phyloP scores from a whole-genome alignment of 768 basidiomycete genomes.

The Coprinopsis cinerea region DNA sequence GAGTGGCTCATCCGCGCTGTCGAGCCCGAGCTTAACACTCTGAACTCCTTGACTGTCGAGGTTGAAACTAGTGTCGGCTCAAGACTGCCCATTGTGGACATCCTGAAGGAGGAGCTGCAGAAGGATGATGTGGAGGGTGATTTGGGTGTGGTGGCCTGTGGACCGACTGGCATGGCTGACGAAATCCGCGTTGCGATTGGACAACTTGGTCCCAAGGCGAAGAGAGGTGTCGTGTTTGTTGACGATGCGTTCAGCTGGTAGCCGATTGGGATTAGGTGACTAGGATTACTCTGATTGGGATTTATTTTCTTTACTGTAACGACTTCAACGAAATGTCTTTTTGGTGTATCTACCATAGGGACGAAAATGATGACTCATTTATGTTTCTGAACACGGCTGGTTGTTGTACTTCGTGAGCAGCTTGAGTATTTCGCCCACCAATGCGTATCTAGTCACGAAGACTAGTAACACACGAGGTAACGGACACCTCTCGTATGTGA shows the following conservation, averaged over 20 bases:
- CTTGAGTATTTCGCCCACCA: too few species aligned
- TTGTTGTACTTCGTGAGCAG: too few species aligned
- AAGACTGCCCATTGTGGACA: slow-evolving; percentile 5
- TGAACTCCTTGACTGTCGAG: neutral
- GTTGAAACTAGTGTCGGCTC: slow-evolving; percentile 6
- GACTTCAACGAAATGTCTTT: too few species aligned
- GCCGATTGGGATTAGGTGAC: too few species aligned
- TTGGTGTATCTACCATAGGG: too few species aligned
- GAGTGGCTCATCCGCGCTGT: slow-evolving; percentile 5
- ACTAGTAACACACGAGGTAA: too few species aligned
- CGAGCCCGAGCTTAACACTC: slow-evolving; percentile 1
- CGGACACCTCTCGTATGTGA: too few species aligned
- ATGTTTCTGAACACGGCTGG: too few species aligned
- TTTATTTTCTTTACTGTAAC: too few species aligned
- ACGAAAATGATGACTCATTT: too few species aligned
- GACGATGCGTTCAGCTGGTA: slow-evolving; percentile 11
- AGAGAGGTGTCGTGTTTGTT: slow-evolving; percentile 8
- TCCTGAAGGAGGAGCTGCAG: slow-evolving; percentile 4
- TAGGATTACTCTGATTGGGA: too few species aligned
- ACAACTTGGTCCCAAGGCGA: slow-evolving; percentile 5
- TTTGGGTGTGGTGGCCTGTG: slow-evolving; percentile 8
- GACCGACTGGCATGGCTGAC: slow-evolving; percentile 4
- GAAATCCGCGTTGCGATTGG: slow-evolving; percentile 5
- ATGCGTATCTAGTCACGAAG: too few species aligned
- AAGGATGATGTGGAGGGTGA: slow-evolving; percentile 1